Conservation (phyloP, 2,329 filamentous ascomycete genomes). For the Verticillium tricorpus region DNA sequence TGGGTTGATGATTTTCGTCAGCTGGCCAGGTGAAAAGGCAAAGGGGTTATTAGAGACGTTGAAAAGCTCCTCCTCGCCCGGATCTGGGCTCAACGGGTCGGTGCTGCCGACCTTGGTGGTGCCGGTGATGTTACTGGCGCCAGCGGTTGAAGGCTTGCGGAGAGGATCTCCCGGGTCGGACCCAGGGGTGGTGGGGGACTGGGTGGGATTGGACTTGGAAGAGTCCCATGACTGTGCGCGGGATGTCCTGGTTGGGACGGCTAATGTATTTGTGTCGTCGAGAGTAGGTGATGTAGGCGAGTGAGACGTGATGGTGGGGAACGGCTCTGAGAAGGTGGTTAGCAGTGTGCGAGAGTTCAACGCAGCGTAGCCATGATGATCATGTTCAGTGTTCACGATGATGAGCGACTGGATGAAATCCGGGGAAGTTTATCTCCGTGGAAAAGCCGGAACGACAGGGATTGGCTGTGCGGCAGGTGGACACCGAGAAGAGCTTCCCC, state of each 20-base stretch:
- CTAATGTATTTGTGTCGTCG: conserved; percentile 12
- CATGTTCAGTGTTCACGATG: neutral
- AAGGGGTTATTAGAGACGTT: conserved; percentile 55
- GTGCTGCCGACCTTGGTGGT: conserved; percentile 7
- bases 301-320: neutral
- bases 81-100: conserved; percentile 22
- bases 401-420: neutral
- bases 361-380: neutral
- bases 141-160: neutral
- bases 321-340: neutral
- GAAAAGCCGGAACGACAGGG: conserved; percentile 1
- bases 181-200: neutral
- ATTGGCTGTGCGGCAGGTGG: neutral
- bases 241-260: conserved; percentile 14
- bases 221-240: conserved; percentile 13
- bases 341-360: neutral
- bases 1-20: conserved; percentile 49
- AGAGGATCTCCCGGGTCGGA: neutral
- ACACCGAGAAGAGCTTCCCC: neutral
- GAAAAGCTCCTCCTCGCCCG: conserved; percentile 67
- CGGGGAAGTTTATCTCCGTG: conserved; percentile 1
- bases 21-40: conserved; percentile 48
- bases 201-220: conserved; percentile 7
- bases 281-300: neutral
- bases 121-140: conserved; percentile 6